Evolutionary conservation across 2,329 filamentous ascomycete species (phyloP).

Genomic region (Nigrospora oryzae): DNA sequence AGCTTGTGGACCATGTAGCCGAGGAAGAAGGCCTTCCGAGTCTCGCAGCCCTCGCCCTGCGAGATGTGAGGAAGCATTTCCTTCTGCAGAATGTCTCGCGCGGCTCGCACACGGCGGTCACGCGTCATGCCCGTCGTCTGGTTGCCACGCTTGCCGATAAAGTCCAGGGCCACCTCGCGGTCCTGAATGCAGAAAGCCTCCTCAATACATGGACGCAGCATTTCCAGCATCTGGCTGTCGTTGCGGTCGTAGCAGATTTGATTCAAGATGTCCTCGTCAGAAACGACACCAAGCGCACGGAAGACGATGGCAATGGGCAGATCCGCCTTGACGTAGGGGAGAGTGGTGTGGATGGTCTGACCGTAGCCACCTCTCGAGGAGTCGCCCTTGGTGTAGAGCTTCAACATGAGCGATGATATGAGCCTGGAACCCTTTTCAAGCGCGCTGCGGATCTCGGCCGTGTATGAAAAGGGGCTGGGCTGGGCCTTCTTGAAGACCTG

Average conservation of each 20-base stretch:
- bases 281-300: conserved; percentile 88
- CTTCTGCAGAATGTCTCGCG: conserved; percentile 91
- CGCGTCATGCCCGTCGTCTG: conserved; percentile 61
- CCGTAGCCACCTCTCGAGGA: conserved; percentile 71
- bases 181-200: conserved; percentile 96
- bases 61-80: conserved; percentile 96
- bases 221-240: conserved; percentile 95
- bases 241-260: conserved; percentile 95
- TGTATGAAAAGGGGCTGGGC: conserved; percentile 85
- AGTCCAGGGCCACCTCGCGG: conserved; percentile 86
- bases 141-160: conserved; percentile 85
- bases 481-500: conserved; percentile 97
- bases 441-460: conserved; percentile 92
- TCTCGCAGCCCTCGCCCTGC: conserved; percentile 89
- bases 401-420: conserved; percentile 87
- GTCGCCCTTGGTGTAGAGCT: conserved; percentile 81
- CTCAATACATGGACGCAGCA: conserved; percentile 93
- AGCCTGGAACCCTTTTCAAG: conserved; percentile 93
- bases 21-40: conserved; percentile 92
- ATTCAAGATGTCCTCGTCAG: conserved; percentile 95
- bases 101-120: conserved; percentile 85
- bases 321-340: conserved; percentile 91
- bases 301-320: conserved; percentile 94
- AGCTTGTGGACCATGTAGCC: conserved; percentile 98
- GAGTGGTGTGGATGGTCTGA: conserved; percentile 78